phyloP scores from a whole-genome alignment of 129 eudicot species.

The Flaveria robusta region DNA sequence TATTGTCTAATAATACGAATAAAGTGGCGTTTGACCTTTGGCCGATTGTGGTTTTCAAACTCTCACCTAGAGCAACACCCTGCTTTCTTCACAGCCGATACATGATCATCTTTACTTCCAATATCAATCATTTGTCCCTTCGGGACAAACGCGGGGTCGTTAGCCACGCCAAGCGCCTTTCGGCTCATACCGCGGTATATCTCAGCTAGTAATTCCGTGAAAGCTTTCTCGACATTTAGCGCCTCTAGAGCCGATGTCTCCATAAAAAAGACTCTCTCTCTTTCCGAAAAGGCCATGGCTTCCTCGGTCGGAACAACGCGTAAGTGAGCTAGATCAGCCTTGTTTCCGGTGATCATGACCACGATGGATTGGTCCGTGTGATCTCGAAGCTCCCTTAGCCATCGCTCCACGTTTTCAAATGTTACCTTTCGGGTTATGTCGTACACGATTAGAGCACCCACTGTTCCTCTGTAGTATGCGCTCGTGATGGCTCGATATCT shows the following conservation, averaged over 20 bases:
- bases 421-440: conserved; percentile 28
- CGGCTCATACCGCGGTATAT: conserved; percentile 12
- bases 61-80: conserved; percentile 10
- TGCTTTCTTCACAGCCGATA: conserved; percentile 5
- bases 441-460: conserved; percentile 30
- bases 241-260: conserved; percentile 10
- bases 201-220: background rate
- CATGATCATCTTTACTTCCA: conserved; percentile 13
- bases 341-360: conserved; percentile 15
- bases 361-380: conserved; percentile 34
- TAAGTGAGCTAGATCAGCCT: conserved; percentile 13
- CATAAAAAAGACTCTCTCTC: background rate
- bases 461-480: conserved; percentile 21
- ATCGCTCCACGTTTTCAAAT: conserved; percentile 32
- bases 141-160: background rate
- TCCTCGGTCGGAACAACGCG: background rate
- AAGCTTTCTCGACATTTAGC: background rate
- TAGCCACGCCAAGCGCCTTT: conserved; percentile 6
- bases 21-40: background rate
- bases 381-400: conserved; percentile 36
- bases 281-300: conserved; percentile 6
- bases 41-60: background rate
- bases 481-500: conserved; percentile 11
- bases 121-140: conserved; percentile 4
- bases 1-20: background rate